Base-by-base conservation (phyloP, 768 basidiomycete species). In the Boletus sp. region DNA sequence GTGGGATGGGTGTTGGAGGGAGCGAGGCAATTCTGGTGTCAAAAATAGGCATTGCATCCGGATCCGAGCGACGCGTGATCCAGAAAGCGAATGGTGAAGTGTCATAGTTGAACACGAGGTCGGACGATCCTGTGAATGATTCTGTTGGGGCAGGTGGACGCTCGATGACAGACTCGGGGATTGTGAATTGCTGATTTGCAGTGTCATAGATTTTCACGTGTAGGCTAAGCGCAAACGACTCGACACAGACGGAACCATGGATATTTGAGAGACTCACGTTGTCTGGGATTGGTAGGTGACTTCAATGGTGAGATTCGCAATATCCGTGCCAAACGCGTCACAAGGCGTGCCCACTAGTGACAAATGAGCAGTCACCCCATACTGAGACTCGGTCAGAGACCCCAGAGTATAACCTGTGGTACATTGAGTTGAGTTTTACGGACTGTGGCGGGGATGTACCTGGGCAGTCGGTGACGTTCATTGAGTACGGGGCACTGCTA, bases 81-180 rank as follows among this genome's bases (percentile, higher is more conserved):
- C 89, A 92, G 67, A 91, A 92, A 2, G 85, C 83, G 66, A 92
- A 92, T 0, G 90, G 89, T 0, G 76, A 74, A 1, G 78, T 10
- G 2, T 85, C 76, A 58, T 84, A 83, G 66, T 90, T 85, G 75
- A 92, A 91, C 5, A 84, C 73, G 12, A 92, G 76, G 63, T 91
- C 89, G 0, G 85, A 85, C 0, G 68, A 73, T 12, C 71, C 56
- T 36, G 66, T 72, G 52, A 75, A 74, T 1, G 74, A 73, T 11
- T 63, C 59, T 0, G 64, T 67, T 5, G 80, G 72, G 6, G 70
- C 58, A 5, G 67, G 28, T 17, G 83, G 79, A 4, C 76, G 76
- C n/a, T 75, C 64, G 35, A 87, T 73, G 50, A 79, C 72, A 68
- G 76, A 79, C 29, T 80, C 68, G 0, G 89, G 89, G 39, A 92